Conservation (phyloP, 2,329 filamentous ascomycete genomes). For the Penicillium paneum region DNA sequence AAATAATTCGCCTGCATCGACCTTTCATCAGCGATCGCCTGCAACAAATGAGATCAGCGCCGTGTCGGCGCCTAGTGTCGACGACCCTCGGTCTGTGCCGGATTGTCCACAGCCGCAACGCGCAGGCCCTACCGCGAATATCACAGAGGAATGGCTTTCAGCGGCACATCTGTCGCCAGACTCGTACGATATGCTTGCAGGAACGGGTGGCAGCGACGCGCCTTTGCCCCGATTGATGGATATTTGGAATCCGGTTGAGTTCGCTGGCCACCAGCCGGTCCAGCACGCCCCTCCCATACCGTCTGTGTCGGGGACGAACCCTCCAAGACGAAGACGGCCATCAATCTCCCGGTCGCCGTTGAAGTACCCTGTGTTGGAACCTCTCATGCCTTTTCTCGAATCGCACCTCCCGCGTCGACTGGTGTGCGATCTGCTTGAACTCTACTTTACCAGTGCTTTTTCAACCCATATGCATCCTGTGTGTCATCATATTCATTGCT, state of each 20-base stretch:
- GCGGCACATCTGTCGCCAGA: slow-evolving; percentile 33
- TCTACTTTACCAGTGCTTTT: slow-evolving; percentile 88
- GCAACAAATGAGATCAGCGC: slow-evolving; percentile 28
- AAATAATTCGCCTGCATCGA: slow-evolving; percentile 26
- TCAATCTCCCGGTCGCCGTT: slow-evolving; percentile 44
- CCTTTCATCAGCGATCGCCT: slow-evolving; percentile 27
- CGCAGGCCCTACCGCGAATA: slow-evolving; percentile 20
- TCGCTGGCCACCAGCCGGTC: slow-evolving; percentile 35
- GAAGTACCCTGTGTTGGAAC: slow-evolving; percentile 80
- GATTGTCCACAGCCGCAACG: slow-evolving; percentile 21
- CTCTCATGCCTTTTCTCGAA: slow-evolving; percentile 74
- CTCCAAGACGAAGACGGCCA: slow-evolving; percentile 54
- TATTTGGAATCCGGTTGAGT: slow-evolving; percentile 32
- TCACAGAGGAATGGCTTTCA: slow-evolving; percentile 36
- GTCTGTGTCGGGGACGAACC: slow-evolving; percentile 53
- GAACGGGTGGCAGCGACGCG: slow-evolving; percentile 25
- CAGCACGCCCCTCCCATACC: slow-evolving; percentile 20
- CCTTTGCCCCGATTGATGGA: slow-evolving; percentile 31
- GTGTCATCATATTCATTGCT: slow-evolving; percentile 85
- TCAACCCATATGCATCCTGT: slow-evolving; percentile 84
- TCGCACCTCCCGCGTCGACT: slow-evolving; percentile 73
- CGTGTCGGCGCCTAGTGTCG: slow-evolving; percentile 29
- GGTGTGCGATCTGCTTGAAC: slow-evolving; percentile 82
- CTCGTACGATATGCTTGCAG: slow-evolving; percentile 32
- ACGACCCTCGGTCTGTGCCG: slow-evolving; percentile 27